Percentiles rank a stretch among this genome's conserved stretches.
These are phyloP conservation scores for Lentinula sp. DNA, from an alignment of 768 basidiomycete genomes.

Conservation along the genomic window DNA sequence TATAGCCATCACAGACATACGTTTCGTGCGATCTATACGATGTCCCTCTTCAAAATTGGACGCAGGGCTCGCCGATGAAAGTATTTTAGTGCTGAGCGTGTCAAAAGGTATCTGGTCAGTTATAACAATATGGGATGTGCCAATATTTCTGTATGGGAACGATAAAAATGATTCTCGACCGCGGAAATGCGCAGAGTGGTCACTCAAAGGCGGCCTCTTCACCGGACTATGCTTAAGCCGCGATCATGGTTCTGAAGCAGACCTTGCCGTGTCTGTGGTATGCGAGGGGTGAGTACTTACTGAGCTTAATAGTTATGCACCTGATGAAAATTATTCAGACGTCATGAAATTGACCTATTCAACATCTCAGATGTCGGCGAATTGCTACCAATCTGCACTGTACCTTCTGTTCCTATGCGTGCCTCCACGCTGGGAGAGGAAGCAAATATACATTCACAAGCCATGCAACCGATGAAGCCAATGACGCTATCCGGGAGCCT, in stretches of 20 bases:
- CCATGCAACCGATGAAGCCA: constrained; percentile 28
- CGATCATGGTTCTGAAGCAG: constrained; percentile 36
- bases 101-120: constrained; percentile 60
- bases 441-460: background rate
- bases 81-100: constrained; percentile 40
- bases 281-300: constrained; percentile 36
- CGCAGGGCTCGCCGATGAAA: constrained; percentile 29
- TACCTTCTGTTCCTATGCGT: constrained; percentile 24
- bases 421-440: background rate
- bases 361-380: constrained; percentile 14
- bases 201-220: constrained; percentile 45
- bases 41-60: background rate
- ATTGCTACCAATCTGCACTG: constrained; percentile 19
- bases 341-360: constrained; percentile 27
- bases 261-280: constrained; percentile 45
- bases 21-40: constrained; percentile 32
- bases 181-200: constrained; percentile 43
- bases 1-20: constrained; percentile 45
- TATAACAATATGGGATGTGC: constrained; percentile 47
- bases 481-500: constrained; percentile 45
- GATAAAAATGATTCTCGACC: background rate
- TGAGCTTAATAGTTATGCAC: constrained; percentile 6
- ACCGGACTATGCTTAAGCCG: constrained; percentile 46
- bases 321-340: constrained; percentile 16
- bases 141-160: constrained; percentile 9